Conservation (phyloP, 495 filamentous ascomycete genomes). For the Penicillium lividum region DNA sequence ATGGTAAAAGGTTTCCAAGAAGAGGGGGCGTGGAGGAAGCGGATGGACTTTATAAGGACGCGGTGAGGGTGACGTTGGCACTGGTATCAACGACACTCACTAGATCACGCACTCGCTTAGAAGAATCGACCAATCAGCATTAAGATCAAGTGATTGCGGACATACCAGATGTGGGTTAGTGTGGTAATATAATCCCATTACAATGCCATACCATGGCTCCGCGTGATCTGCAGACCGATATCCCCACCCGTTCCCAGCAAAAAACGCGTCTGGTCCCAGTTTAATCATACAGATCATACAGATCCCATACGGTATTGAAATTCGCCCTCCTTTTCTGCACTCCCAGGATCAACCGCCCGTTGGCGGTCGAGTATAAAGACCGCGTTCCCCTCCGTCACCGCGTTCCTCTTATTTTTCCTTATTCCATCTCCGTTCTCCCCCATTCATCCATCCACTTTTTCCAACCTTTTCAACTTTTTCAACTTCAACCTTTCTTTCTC, state of each 20-base stretch:
- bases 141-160: constrained; percentile 30
- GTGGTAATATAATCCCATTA: constrained; percentile 26
- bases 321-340: constrained; percentile 45
- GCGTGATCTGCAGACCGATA: constrained; percentile 24
- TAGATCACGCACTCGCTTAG: constrained; percentile 56
- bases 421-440: constrained; percentile 39
- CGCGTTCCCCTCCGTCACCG: constrained; percentile 46
- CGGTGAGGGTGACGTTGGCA: constrained; percentile 45
- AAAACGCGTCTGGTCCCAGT: constrained; percentile 29
- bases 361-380: constrained; percentile 55
- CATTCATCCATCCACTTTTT: constrained; percentile 35
- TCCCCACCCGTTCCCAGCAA: constrained; percentile 7
- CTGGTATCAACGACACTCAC: constrained; percentile 35
- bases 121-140: constrained; percentile 42
- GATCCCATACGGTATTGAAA: constrained; percentile 48
- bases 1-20: constrained; percentile 28
- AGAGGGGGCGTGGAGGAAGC: constrained; percentile 34
- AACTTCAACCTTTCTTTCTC: constrained; percentile 29
- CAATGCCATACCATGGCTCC: not conserved
- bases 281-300: constrained; percentile 57
- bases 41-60: constrained; percentile 50
- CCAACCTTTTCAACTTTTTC: constrained; percentile 23
- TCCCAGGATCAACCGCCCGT: constrained; percentile 46
- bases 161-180: constrained; percentile 36
- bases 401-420: constrained; percentile 44